A percentile compares a stretch with the other conserved stretches of the same genome.
Evolutionary conservation across 768 basidiomycete species (phyloP).

Genomic region (Candolleomyces aberdarensis): DNA sequence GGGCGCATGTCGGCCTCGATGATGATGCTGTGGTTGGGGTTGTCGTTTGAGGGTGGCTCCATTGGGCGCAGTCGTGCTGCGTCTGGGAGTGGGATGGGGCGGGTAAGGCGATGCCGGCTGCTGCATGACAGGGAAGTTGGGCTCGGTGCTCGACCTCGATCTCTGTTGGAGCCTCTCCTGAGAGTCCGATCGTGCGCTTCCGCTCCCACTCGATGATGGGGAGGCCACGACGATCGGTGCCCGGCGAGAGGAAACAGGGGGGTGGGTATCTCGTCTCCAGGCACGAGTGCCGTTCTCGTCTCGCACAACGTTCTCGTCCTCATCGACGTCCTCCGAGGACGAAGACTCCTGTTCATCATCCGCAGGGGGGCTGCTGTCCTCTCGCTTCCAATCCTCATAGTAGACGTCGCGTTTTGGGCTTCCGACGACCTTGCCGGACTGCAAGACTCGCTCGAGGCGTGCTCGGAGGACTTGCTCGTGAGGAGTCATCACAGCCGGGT

Average conservation of each 20-base stretch:
- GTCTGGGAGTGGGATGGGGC: background rate
- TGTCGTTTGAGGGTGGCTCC: background rate
- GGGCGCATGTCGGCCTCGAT: background rate
- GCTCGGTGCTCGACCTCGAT: slow-evolving; percentile 6
- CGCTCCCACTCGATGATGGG: slow-evolving; percentile 3
- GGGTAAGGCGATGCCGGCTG: background rate
- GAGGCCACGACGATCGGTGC: background rate
- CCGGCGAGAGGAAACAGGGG: too few species aligned
- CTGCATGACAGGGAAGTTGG: background rate
- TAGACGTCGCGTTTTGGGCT: background rate
- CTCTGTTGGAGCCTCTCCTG: background rate
- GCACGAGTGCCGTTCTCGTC: slow-evolving; percentile 5
- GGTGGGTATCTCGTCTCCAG: too few species aligned
- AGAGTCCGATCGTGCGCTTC: background rate
- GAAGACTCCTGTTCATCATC: background rate
- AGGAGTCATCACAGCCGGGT: slow-evolving; percentile 6
- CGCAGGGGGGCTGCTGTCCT: background rate
- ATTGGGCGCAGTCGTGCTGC: background rate
- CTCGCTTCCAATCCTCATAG: background rate
- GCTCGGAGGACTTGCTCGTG: slow-evolving; percentile 16
- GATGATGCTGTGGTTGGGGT: background rate
- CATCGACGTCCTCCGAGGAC: background rate
- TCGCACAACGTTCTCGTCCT: slow-evolving; percentile 6
- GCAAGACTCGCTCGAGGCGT: slow-evolving; percentile 14
- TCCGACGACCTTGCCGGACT: background rate